Conservation (phyloP, 169 alveolate genomes). For the Cryptosporidium tyzzeri region DNA sequence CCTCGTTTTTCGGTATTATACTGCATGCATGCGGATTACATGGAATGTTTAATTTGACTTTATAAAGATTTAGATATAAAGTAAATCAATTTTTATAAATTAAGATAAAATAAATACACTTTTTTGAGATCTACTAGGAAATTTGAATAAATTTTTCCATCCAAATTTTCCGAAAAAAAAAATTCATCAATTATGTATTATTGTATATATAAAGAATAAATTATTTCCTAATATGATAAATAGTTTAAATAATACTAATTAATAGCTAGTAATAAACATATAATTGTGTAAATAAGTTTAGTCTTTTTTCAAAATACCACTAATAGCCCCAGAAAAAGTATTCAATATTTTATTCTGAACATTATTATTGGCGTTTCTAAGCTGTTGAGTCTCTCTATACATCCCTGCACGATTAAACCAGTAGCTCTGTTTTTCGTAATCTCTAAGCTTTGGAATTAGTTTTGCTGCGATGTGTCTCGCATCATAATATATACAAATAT, state of each 20-base stretch:
- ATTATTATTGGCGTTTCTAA: conserved; percentile 2
- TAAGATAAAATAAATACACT: too few species aligned
- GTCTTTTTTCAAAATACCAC: conserved; percentile 40
- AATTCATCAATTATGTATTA: too few species aligned
- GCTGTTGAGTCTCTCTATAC: conserved; percentile 58
- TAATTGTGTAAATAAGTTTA: not conserved
- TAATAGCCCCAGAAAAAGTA: conserved; percentile 55
- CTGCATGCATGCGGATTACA: not conserved
- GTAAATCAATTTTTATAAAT: not conserved
- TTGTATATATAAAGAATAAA: too few species aligned
- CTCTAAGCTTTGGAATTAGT: conserved; percentile 62
- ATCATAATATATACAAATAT: conserved; percentile 57
- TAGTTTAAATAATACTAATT: not conserved
- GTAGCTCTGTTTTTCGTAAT: conserved; percentile 47
- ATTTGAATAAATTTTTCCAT: too few species aligned
- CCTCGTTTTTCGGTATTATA: not conserved
- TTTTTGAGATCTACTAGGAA: not conserved
- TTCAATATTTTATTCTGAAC: conserved; percentile 42
- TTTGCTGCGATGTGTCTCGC: conserved; percentile 76
- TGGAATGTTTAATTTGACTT: not conserved
- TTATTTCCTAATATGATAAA: not conserved
- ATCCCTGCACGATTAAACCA: conserved; percentile 75
- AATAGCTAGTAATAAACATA: not conserved
- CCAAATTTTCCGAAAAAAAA: too few species aligned
- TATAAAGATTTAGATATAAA: too few species aligned